Conservation (phyloP, 805 yeast genomes). For the Candida broadrunensis region DNA sequence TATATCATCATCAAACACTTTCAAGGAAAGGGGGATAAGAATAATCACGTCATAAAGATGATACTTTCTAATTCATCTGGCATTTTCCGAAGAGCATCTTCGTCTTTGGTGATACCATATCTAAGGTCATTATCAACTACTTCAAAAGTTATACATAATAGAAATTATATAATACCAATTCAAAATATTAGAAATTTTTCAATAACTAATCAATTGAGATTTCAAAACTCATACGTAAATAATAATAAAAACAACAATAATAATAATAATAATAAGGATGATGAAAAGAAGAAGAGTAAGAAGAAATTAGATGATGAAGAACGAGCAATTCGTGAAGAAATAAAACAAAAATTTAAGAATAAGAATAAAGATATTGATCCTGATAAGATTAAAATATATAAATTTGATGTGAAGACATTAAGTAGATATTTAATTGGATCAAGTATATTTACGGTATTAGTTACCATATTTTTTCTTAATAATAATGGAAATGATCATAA, state of each 20-base stretch:
- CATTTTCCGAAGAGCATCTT: no score
- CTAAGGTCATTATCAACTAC: no score
- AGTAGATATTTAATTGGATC: slow-evolving; percentile 1
- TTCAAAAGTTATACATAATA: no score
- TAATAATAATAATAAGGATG: slow-evolving; percentile 5
- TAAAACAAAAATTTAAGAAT: slow-evolving; percentile 27
- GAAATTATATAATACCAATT: no score
- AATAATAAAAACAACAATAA: slow-evolving; percentile 6
- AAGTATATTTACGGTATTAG: slow-evolving; percentile 6
- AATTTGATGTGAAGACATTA: slow-evolving; percentile 15
- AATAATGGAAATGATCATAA: slow-evolving; percentile 9
- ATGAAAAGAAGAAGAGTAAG: slow-evolving; percentile 9
- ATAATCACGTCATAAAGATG: no score
- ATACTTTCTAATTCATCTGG: no score
- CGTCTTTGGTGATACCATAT: no score
- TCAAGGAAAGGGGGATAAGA: no score
- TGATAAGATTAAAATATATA: slow-evolving; percentile 28
- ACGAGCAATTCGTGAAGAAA: slow-evolving; percentile 31
- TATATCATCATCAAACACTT: no score
- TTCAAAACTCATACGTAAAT: neutral
- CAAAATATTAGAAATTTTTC: neutral
- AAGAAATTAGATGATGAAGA: slow-evolving; percentile 21
- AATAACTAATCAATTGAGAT: neutral
- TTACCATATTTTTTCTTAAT: slow-evolving; percentile 3
- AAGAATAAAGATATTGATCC: slow-evolving; percentile 24